Conservation (phyloP, 352 stramenopile species). For the Phytopythium helicoides region DNA sequence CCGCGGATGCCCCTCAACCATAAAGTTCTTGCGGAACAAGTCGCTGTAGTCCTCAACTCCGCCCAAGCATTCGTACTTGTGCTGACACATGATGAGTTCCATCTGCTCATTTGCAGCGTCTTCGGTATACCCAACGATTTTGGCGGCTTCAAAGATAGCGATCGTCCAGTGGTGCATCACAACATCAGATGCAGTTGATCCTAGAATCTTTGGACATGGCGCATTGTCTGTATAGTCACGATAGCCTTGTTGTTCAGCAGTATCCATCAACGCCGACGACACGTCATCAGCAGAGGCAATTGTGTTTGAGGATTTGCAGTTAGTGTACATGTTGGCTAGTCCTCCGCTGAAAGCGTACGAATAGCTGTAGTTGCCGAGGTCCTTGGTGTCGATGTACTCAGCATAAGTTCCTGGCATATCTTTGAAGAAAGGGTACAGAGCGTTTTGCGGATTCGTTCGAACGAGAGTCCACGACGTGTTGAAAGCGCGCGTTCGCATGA, state of each 20-base stretch:
- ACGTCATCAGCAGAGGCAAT: constrained; percentile 11
- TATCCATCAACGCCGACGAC: constrained; percentile 5
- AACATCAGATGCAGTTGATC: constrained; percentile 19
- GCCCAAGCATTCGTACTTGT: constrained; percentile 49
- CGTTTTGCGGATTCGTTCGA: constrained; percentile 31
- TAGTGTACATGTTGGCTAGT: constrained; percentile 48
- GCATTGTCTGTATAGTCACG: too few relatives aligned
- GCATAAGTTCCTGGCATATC: constrained; percentile 35
- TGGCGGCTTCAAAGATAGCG: constrained; percentile 42
- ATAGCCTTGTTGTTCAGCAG: constrained; percentile 1
- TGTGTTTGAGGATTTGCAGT: constrained; percentile 36
- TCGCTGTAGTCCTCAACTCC: constrained; percentile 40
- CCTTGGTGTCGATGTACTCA: constrained; percentile 48
- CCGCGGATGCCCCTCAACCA: constrained; percentile 37
- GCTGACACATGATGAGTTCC: constrained; percentile 49
- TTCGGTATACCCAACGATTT: constrained; percentile 39
- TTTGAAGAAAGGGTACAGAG: constrained; percentile 66
- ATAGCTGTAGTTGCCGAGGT: constrained; percentile 59
- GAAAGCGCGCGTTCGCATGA: constrained; percentile 15
- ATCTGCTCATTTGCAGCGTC: constrained; percentile 39
- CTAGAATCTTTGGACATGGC: constrained; percentile 14
- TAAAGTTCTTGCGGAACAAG: constrained; percentile 44
- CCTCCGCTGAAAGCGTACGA: constrained; percentile 46
- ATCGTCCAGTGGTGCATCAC: constrained; percentile 42
- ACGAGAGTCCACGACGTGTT: constrained; percentile 32